These are phyloP conservation scores for Rhododendron molle DNA, from an alignment of 148 eudicot species.

Conservation along the genomic window DNA sequence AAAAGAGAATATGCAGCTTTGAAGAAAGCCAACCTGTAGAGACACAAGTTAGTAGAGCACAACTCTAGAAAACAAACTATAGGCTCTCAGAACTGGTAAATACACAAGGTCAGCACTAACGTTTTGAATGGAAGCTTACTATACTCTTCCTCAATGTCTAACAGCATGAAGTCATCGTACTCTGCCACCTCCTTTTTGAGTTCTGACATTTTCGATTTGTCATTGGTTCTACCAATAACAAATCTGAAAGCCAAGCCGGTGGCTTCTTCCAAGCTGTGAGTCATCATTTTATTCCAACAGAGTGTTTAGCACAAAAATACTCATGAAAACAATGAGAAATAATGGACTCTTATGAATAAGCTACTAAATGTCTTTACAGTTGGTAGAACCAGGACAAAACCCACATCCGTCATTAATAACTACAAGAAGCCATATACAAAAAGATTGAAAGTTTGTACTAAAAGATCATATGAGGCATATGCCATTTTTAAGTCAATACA, in stretches of 20 bases:
- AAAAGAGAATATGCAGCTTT: constrained; percentile 84
- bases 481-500: not conserved
- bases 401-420: not conserved
- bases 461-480: not conserved
- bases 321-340: not conserved
- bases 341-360: not conserved
- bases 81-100: constrained; percentile 13
- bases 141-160: constrained; percentile 91
- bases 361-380: not conserved
- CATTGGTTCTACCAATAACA: constrained; percentile 79
- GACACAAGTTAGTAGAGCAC: constrained; percentile 10
- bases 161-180: constrained; percentile 75
- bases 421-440: not conserved
- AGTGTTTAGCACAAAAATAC: constrained; percentile 13
- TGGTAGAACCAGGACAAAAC: not conserved
- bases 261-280: constrained; percentile 85
- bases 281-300: constrained; percentile 15
- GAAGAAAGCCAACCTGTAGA: constrained; percentile 79
- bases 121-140: constrained; percentile 98
- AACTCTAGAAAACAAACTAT: constrained; percentile 9
- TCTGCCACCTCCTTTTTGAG: constrained; percentile 76
- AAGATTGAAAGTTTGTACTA: not conserved
- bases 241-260: constrained; percentile 94
- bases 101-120: constrained; percentile 48
- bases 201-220: constrained; percentile 64